Conservation (phyloP, 2,329 filamentous ascomycete species). For the Penicillium sp. region DNA sequence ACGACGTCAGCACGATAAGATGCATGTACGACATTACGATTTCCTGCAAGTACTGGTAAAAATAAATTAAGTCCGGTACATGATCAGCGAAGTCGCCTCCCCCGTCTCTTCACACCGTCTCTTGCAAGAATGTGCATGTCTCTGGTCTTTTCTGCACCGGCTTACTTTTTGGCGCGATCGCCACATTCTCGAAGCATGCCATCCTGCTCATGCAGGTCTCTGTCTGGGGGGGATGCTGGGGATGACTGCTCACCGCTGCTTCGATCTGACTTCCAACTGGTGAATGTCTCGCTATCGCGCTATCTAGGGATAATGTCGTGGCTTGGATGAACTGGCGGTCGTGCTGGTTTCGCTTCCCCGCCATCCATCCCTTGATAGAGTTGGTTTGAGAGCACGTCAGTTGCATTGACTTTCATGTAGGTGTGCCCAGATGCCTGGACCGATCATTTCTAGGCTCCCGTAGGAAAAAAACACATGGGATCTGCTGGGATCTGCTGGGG, state of each 20-base stretch:
- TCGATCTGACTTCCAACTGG: background rate
- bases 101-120: slow-evolving; percentile 11
- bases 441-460: slow-evolving; percentile 3
- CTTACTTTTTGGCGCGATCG: slow-evolving; percentile 2
- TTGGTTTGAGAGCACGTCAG: background rate
- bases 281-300: background rate
- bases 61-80: background rate
- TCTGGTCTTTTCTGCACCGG: slow-evolving; percentile 3
- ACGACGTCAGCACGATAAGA: background rate
- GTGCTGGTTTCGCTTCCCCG: background rate
- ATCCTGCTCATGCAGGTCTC: background rate
- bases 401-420: slow-evolving; percentile 7
- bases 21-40: slow-evolving; percentile 11
- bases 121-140: slow-evolving; percentile 14
- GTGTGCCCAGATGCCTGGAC: slow-evolving; percentile 8
- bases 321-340: slow-evolving; percentile 4
- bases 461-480: background rate
- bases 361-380: slow-evolving; percentile 1
- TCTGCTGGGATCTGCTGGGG: background rate
- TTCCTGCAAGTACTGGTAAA: background rate
- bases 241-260: slow-evolving; percentile 15
- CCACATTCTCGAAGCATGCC: slow-evolving; percentile 24
- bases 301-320: slow-evolving; percentile 5
- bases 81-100: background rate
- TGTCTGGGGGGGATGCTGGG: slow-evolving; percentile 2